Evolutionary conservation across 345 rosid species (phyloP).

Genomic region (Balakata baccata): DNA sequence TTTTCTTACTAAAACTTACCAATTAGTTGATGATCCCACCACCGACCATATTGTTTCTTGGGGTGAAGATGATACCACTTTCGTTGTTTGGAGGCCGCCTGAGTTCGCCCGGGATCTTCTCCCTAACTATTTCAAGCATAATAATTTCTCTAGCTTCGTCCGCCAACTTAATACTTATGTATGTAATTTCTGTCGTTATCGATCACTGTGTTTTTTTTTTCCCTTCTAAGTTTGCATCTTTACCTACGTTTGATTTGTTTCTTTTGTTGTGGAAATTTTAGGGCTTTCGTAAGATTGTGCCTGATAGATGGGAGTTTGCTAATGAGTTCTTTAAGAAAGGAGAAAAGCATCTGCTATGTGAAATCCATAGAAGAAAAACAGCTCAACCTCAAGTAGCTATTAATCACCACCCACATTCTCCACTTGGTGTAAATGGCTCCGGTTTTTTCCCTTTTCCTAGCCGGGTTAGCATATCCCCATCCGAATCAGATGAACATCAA

Average conservation of each 20-base stretch:
- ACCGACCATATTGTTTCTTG: slow-evolving; percentile 71
- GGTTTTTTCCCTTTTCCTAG: slow-evolving; percentile 52
- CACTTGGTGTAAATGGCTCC: slow-evolving; percentile 35
- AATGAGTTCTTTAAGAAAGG: slow-evolving; percentile 91
- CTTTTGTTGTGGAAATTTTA: slow-evolving; percentile 27
- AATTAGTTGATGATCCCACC: slow-evolving; percentile 81
- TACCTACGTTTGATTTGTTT: slow-evolving; percentile 19
- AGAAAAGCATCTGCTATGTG: slow-evolving; percentile 86
- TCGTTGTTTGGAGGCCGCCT: slow-evolving; percentile 89
- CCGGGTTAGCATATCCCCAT: slow-evolving; percentile 51
- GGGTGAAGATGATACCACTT: slow-evolving; percentile 88
- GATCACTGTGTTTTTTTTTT: neutral
- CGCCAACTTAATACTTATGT: slow-evolving; percentile 97
- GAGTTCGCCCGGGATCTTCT: slow-evolving; percentile 96
- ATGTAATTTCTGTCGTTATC: slow-evolving; percentile 5
- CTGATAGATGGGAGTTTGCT: slow-evolving; percentile 97
- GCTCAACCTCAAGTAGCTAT: slow-evolving; percentile 57
- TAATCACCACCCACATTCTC: slow-evolving; percentile 46
- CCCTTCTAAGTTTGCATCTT: neutral
- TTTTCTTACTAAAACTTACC: slow-evolving; percentile 91
- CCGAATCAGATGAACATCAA: slow-evolving; percentile 52
- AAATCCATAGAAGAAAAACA: slow-evolving; percentile 88
- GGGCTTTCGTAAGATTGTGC: slow-evolving; percentile 98
- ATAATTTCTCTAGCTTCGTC: slow-evolving; percentile 96
- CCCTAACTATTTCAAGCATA: slow-evolving; percentile 95